These are phyloP conservation scores for Pyrenophora graminea DNA, from an alignment of 2,329 filamentous ascomycete species.

Conservation along the genomic window DNA sequence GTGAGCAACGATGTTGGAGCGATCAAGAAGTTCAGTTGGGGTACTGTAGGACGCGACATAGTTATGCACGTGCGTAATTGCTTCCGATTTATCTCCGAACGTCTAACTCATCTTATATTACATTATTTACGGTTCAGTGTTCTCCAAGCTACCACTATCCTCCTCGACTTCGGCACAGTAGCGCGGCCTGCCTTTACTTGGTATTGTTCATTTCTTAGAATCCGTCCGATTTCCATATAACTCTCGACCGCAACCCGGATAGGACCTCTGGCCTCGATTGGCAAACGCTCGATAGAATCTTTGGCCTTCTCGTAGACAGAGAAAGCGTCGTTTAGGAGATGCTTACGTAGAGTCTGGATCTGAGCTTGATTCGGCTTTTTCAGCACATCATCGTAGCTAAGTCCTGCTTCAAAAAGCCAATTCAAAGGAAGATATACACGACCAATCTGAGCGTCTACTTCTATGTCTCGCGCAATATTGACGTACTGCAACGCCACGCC, in stretches of 20 bases:
- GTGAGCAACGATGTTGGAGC: neutral
- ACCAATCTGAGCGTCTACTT: conserved; percentile 65
- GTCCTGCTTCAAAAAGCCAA: conserved; percentile 64
- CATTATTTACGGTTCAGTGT: conserved; percentile 49
- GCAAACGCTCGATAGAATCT: conserved; percentile 64
- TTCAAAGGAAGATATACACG: conserved; percentile 69
- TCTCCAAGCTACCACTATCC: conserved; percentile 63
- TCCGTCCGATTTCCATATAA: conserved; percentile 75
- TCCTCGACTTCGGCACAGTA: conserved; percentile 53
- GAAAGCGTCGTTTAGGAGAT: conserved; percentile 65
- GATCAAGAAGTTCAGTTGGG: neutral
- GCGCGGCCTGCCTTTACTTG: conserved; percentile 51
- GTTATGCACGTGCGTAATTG: conserved; percentile 1
- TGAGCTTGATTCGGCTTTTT: conserved; percentile 53
- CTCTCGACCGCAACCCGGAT: conserved; percentile 73
- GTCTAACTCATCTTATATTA: neutral
- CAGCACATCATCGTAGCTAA: conserved; percentile 61
- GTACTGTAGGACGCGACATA: neutral
- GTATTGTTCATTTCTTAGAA: conserved; percentile 56
- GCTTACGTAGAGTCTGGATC: conserved; percentile 57
- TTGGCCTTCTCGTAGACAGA: conserved; percentile 61
- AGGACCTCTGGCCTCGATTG: conserved; percentile 62
- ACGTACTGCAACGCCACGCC: conserved; percentile 76
- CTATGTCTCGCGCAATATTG: conserved; percentile 76
- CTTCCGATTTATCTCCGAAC: conserved; percentile 4